These are phyloP conservation scores for Sporobolus alterniflorus DNA, from an alignment of 202 grass and related monocot genomes.

Conservation along the genomic window DNA sequence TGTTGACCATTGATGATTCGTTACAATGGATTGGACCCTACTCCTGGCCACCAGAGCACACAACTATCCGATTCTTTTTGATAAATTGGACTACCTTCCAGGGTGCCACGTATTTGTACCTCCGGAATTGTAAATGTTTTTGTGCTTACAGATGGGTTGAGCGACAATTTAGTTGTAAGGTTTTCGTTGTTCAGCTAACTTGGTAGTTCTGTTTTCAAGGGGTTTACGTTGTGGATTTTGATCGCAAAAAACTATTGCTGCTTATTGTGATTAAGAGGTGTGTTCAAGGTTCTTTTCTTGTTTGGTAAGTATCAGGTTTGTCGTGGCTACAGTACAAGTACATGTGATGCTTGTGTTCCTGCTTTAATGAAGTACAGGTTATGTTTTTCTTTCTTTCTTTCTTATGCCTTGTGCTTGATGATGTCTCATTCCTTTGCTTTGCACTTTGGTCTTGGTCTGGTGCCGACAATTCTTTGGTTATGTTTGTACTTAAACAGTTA, in stretches of 20 bases:
- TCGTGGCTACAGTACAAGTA: background rate
- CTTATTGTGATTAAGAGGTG: background rate
- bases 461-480: slow-evolving; percentile 20
- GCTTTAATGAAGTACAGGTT: slow-evolving; percentile 14
- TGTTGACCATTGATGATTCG: slow-evolving; percentile 57
- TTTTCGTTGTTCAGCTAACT: background rate
- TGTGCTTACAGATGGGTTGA: slow-evolving; percentile 18
- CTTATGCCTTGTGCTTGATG: slow-evolving; percentile 33
- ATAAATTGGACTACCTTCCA: slow-evolving; percentile 31
- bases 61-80: slow-evolving; percentile 35
- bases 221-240: background rate
- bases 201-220: background rate
- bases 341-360: slow-evolving; percentile 3
- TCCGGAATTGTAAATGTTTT: slow-evolving; percentile 42
- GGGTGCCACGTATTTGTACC: slow-evolving; percentile 21
- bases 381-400: slow-evolving; percentile 30
- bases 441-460: background rate
- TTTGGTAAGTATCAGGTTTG: background rate
- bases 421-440: slow-evolving; percentile 22
- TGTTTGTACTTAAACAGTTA: background rate
- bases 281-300: slow-evolving; percentile 25
- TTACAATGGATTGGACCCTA: slow-evolving; percentile 16
- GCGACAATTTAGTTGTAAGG: slow-evolving; percentile 18
- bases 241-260: background rate
- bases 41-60: slow-evolving; percentile 14